phyloP scores from a whole-genome alignment of 768 basidiomycete genomes.

The Mycena latifolia region DNA sequence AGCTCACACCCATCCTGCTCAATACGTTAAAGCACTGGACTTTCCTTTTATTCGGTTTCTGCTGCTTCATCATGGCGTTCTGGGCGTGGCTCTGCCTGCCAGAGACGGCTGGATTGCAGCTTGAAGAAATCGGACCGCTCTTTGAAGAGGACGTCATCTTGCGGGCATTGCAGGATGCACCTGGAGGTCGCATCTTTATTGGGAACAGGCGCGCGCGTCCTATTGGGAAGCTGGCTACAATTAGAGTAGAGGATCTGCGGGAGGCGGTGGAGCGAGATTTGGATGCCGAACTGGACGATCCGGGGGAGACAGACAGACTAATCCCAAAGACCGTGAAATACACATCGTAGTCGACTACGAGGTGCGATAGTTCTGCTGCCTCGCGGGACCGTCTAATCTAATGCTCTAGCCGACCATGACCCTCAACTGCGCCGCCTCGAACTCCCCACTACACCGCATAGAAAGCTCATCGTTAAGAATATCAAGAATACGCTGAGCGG shows the following conservation, averaged over 20 bases:
- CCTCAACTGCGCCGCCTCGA: no score
- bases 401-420: no score
- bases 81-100: constrained; percentile 61
- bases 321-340: no score
- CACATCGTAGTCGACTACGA: no score
- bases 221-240: constrained; percentile 40
- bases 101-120: constrained; percentile 58
- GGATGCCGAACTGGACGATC: background rate
- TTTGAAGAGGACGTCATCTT: constrained; percentile 55
- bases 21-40: constrained; percentile 51
- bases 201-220: constrained; percentile 40
- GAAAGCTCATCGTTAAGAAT: no score
- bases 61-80: constrained; percentile 53
- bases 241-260: background rate
- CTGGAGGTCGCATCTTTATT: constrained; percentile 52
- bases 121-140: constrained; percentile 61
- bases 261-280: background rate
- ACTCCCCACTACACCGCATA: no score
- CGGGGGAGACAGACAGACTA: background rate
- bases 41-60: constrained; percentile 57
- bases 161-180: constrained; percentile 55
- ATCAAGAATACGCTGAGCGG: no score
- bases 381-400: no score
- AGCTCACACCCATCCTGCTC: constrained; percentile 54
- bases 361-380: no score